phyloP scores from a whole-genome alignment of 2,329 filamentous ascomycete genomes.

The Fusarium nelsonii region DNA sequence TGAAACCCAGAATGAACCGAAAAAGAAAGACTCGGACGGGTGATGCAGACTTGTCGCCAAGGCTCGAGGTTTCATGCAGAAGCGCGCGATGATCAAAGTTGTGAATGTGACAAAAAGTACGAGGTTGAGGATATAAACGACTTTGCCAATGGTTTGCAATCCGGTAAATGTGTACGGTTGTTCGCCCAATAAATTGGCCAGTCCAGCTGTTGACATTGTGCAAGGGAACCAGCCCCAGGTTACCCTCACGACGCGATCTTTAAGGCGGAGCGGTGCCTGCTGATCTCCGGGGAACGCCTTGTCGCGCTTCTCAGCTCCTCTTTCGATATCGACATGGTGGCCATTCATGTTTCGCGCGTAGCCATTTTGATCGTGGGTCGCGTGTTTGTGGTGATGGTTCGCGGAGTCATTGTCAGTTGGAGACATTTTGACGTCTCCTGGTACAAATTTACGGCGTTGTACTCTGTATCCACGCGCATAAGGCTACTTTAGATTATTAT shows the following conservation, averaged over 20 bases:
- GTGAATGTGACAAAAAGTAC: slow-evolving; percentile 16
- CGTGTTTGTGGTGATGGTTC: background rate
- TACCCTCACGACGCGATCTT: slow-evolving; percentile 19
- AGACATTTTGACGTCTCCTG: background rate
- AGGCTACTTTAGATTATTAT: background rate
- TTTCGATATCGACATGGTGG: background rate
- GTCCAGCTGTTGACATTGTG: slow-evolving; percentile 26
- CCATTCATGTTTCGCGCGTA: background rate
- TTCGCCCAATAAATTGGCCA: slow-evolving; percentile 23
- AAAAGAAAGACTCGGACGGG: slow-evolving; percentile 27
- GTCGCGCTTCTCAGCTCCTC: background rate
- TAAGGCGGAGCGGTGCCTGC: slow-evolving; percentile 1
- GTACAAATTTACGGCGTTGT: background rate
- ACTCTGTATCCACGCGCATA: too few relatives aligned
- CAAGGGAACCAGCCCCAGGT: slow-evolving; percentile 29
- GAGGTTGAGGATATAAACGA: slow-evolving; percentile 26
- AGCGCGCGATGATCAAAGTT: slow-evolving; percentile 3
- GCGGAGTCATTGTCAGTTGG: background rate
- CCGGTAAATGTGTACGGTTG: slow-evolving; percentile 23
- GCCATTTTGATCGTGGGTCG: background rate
- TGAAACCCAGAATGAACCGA: slow-evolving; percentile 21
- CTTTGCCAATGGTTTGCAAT: slow-evolving; percentile 13
- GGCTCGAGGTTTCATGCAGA: slow-evolving; percentile 14
- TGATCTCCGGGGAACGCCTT: background rate
- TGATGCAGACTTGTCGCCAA: slow-evolving; percentile 21